Conservation (phyloP, 108 stramenopile species). For the Nannochloropsis salina region DNA sequence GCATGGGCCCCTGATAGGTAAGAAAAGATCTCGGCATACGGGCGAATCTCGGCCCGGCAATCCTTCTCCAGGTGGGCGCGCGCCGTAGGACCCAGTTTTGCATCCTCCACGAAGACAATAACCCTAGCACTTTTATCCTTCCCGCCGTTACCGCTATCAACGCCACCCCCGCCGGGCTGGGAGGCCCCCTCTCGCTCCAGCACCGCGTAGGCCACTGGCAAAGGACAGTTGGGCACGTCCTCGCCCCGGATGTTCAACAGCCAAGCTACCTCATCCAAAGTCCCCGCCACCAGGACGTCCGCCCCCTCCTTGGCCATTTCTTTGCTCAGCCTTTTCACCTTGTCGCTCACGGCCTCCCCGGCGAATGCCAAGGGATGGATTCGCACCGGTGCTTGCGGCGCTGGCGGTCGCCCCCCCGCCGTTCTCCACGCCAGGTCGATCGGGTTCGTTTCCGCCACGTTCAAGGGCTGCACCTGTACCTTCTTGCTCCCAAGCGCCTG, state of each 20-base stretch:
- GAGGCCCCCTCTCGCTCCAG: constrained; percentile 62
- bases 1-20: background rate
- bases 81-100: background rate
- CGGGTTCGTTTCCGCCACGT: constrained; percentile 54
- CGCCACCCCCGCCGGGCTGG: constrained; percentile 36
- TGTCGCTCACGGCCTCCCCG: constrained; percentile 68
- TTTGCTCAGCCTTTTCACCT: constrained; percentile 59
- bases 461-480: background rate
- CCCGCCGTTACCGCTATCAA: background rate
- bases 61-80: background rate
- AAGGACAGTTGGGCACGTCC: constrained; percentile 72
- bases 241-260: constrained; percentile 83
- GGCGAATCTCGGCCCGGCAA: constrained; percentile 6
- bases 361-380: constrained; percentile 83
- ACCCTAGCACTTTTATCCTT: background rate
- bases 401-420: constrained; percentile 57
- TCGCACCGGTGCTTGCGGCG: constrained; percentile 69
- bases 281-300: constrained; percentile 72
- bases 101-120: constrained; percentile 18
- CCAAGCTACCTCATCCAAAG: constrained; percentile 92
- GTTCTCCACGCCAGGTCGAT: constrained; percentile 83
- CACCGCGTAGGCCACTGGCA: constrained; percentile 83
- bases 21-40: background rate
- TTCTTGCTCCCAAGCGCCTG: background rate
- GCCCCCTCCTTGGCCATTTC: constrained; percentile 68